Percentiles rank a stretch among this genome's conserved stretches.
Conservation (phyloP, 768 basidiomycete genomes). For the Tricholoma matsutake region DNA sequence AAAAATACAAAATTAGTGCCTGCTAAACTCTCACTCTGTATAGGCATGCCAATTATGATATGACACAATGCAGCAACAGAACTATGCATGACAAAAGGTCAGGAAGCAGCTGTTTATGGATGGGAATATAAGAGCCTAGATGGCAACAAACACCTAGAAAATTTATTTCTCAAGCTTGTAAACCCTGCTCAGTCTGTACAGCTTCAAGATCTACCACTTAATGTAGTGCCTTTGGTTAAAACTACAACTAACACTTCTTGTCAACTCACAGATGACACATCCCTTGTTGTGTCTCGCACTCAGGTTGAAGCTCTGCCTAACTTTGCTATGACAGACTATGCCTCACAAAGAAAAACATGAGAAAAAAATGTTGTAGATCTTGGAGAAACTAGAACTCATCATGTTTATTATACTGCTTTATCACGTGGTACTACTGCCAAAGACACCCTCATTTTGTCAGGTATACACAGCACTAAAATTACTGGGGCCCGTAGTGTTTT, state of each 20-base stretch:
- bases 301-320: not conserved
- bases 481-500: too few species aligned
- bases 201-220: conserved; percentile 2
- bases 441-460: not conserved
- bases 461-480: not conserved
- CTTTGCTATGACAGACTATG: conserved; percentile 29
- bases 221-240: conserved; percentile 5
- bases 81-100: too few species aligned
- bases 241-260: too few species aligned
- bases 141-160: too few species aligned
- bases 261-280: conserved; percentile 22
- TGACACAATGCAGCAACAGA: too few species aligned
- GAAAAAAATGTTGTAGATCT: conserved; percentile 1
- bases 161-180: too few species aligned
- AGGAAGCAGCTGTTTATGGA: too few species aligned
- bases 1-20: too few species aligned
- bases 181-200: not conserved
- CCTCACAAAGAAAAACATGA: conserved; percentile 34
- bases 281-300: conserved; percentile 2
- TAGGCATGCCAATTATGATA: too few species aligned
- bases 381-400: not conserved
- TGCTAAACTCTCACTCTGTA: too few species aligned
- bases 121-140: too few species aligned
- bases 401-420: not conserved
- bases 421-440: not conserved